Base-by-base conservation (phyloP, 2,329 filamentous ascomycete species). In the Pseudogymnoascus sp. region DNA sequence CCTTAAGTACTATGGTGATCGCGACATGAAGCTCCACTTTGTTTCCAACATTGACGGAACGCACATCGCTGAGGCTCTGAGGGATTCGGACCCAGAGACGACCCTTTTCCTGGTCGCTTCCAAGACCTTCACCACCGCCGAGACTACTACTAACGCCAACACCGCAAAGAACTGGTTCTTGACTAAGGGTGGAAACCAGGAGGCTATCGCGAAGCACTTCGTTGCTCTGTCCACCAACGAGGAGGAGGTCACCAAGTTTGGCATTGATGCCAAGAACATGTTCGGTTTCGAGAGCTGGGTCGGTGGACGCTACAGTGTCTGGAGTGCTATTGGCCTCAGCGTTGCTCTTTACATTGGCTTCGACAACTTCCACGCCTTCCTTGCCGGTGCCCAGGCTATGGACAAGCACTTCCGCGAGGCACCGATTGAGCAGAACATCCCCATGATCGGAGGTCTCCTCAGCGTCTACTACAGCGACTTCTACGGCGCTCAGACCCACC, bases 21-120 rank as follows among this genome's bases (percentile, higher is more conserved):
- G 86, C 64, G 87, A 88, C 76, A 84, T 91, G 79, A 97, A 87
- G 66, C 84, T 97, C 50, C 93, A 97, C 83, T 99, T 99, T 71
- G 94, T 99, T 68, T 97, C 93, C 80, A 99, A 99, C 83, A 97
- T 99, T 73, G 94, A 99, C 74, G 94, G 94, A 68, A 99, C 94
- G 61, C 94, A 99, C 80, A 91, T 97, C 74, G 90, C 91, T 57
- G 94, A 99, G 79, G 92, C 94, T 58, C 84, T 97, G 64, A 87
- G 85, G 73, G 78, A 86, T 70, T 96, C 93, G 7, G 86, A 99
- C 75, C 93, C 93, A 57, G 94, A 99, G 80, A 97, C 93, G 57
- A 97, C 94, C n/a, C 88, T 99, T 66, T 97, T 99, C 87, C 83
- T 99, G 69, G 85, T 99, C 69, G 94, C 94, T 62, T 97, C 93